phyloP scores from a whole-genome alignment of 805 yeast species.

The Blastobotrys parvus region DNA sequence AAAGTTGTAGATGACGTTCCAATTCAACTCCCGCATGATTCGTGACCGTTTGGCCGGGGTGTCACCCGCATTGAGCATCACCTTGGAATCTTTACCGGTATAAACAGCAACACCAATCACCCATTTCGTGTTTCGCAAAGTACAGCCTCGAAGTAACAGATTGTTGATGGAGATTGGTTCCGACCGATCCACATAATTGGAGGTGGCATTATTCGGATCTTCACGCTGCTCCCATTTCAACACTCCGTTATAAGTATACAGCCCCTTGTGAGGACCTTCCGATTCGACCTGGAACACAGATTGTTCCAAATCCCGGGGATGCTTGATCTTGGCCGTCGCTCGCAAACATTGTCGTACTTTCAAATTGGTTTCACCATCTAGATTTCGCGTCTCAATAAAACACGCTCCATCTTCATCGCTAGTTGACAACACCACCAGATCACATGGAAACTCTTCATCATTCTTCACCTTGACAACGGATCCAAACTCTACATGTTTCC shows the following conservation, averaged over 20 bases:
- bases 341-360: conserved; percentile 48
- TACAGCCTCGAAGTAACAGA: conserved; percentile 61
- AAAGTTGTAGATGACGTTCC: conserved; percentile 59
- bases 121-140: conserved; percentile 70
- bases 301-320: conserved; percentile 50
- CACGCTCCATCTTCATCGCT: conserved; percentile 64
- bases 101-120: conserved; percentile 65
- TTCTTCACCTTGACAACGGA: conserved; percentile 59
- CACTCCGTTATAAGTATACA: conserved; percentile 62
- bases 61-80: conserved; percentile 68
- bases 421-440: conserved; percentile 56
- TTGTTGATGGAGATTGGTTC: conserved; percentile 60
- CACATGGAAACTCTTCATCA: conserved; percentile 75
- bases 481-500: conserved; percentile 74
- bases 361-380: conserved; percentile 72
- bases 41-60: conserved; percentile 68
- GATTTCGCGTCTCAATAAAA: conserved; percentile 60
- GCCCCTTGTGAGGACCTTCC: conserved; percentile 61
- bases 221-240: conserved; percentile 37
- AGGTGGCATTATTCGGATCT: conserved; percentile 26
- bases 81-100: conserved; percentile 69
- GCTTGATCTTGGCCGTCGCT: conserved; percentile 46
- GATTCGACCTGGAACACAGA: conserved; percentile 55
- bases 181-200: conserved; percentile 23
- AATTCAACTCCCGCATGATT: conserved; percentile 57